Evolutionary conservation across 805 yeast genomes (phyloP), one percentile per base, ranked within the genome.

Genomic region (Myxozyma udenii): DNA sequence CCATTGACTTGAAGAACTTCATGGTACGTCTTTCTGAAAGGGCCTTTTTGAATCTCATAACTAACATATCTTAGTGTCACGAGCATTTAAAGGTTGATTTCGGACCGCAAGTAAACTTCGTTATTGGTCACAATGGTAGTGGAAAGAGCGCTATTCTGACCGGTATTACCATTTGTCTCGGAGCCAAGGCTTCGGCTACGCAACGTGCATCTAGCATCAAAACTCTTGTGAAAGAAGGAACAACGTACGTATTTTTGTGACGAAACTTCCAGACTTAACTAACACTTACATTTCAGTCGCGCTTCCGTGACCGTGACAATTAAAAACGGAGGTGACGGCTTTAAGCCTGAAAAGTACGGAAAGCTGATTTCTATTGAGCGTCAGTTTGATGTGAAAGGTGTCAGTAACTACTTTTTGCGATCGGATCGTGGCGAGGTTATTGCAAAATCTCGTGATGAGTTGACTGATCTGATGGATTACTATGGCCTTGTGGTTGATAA

Each of bases 111-210:
- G 74, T 93, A 64, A 93, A 93, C 65, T 80, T 93, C 83, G 85
- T 93, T 51, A 84, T 93, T 47, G 98, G 97, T 0, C 97, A 97
- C 11, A 93, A 93, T 66, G 99, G 99, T 32, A 80, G 95, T 0
- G 98, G 98, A 4, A 93, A 93, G 64, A 83, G 93, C 35, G 88
- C 98, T 0, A 79, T 93, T 62, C 90, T 93, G 3, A 87, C 96
- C 54, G 98, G 96, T 0, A 79, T 91, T 0, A 91, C 95, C 64
- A 73, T 93, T 30, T 95, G 96, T 0, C 70, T 93, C 16, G 91
- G 84, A 1, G 98, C 97, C 1, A 80, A 78, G 62, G 96, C 97
- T 0, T 74, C 82, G 19, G 87, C 82, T 44, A 91, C 98, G 0
- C 86, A 84, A 63, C 78, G 99, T 66, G 97, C 95, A 4, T 72